A percentile compares a stretch with the other conserved stretches of the same genome.
phyloP scores from a whole-genome alignment of 1,284 basidiomycete species.

The Ceratobasidium sp. region DNA sequence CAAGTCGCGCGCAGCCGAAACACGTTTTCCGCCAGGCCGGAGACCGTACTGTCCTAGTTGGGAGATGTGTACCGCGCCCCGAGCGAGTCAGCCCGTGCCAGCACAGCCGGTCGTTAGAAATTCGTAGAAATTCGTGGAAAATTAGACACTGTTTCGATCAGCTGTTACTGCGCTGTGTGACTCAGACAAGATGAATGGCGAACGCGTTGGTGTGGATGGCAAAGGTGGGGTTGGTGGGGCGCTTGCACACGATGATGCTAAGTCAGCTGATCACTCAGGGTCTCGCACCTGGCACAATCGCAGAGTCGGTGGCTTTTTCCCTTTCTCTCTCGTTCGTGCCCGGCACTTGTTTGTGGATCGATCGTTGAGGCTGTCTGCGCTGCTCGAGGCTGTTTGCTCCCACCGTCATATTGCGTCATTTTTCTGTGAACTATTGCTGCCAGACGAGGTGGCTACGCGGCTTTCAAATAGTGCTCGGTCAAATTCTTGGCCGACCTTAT shows the following conservation, averaged over 20 bases:
- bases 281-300: constrained; percentile 29
- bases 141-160: not conserved
- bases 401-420: constrained; percentile 39
- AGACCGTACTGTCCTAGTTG: constrained; percentile 36
- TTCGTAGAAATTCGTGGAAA: constrained; percentile 42
- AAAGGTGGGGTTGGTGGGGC: not conserved
- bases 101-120: constrained; percentile 14
- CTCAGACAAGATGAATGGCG: constrained; percentile 24
- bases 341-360: constrained; percentile 34
- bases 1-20: constrained; percentile 5
- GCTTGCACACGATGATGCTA: not conserved
- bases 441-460: constrained; percentile 20
- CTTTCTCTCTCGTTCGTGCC: constrained; percentile 21
- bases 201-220: not conserved
- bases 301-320: constrained; percentile 10
- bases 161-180: constrained; percentile 11
- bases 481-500: not conserved
- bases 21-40: constrained; percentile 36
- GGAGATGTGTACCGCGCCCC: constrained; percentile 27
- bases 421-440: not conserved
- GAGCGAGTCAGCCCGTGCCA: constrained; percentile 29
- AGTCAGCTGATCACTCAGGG: constrained; percentile 36
- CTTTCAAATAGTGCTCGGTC: not conserved
- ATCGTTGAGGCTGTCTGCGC: constrained; percentile 12
- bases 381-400: not conserved